Conservation (phyloP, 345 rosid genomes). For the Eucalyptus dawsonii region DNA sequence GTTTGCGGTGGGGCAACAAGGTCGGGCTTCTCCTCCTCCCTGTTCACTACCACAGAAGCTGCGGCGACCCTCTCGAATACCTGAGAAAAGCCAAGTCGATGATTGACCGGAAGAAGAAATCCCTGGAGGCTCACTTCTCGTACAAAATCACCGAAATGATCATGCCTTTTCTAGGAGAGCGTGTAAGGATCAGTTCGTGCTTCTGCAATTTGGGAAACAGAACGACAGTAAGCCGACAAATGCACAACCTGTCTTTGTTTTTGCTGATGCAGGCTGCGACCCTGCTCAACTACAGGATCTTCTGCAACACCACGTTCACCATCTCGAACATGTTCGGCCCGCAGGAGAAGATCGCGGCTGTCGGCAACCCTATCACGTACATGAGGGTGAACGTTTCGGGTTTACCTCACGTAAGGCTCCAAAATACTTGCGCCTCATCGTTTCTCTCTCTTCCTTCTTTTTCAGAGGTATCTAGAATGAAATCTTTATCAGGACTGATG, state of each 20-base stretch:
- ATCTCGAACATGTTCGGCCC: slow-evolving; percentile 52
- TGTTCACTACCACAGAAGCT: slow-evolving; percentile 7
- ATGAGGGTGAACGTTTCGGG: slow-evolving; percentile 23
- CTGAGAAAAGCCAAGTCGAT: slow-evolving; percentile 38
- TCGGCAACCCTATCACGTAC: slow-evolving; percentile 28
- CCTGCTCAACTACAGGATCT: slow-evolving; percentile 27
- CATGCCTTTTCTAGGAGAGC: slow-evolving; percentile 25
- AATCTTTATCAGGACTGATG: neutral
- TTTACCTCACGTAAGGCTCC: slow-evolving; percentile 27
- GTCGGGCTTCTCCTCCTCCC: slow-evolving; percentile 44
- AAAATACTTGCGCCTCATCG: neutral
- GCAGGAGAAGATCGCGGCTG: slow-evolving; percentile 21
- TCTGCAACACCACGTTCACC: slow-evolving; percentile 40
- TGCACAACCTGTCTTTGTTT: no score
- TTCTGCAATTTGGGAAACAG: neutral
- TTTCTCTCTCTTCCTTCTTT: neutral
- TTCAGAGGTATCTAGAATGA: neutral
- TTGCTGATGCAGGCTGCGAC: slow-evolving; percentile 21
- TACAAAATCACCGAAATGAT: slow-evolving; percentile 11
- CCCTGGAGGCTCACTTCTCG: slow-evolving; percentile 40
- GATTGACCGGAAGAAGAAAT: slow-evolving; percentile 36
- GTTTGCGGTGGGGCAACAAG: slow-evolving; percentile 40
- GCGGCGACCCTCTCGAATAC: slow-evolving; percentile 16
- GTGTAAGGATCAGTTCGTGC: slow-evolving; percentile 3
- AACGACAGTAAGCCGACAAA: neutral